Evolutionary conservation across 2,329 filamentous ascomycete species (phyloP).

Genomic region (Didymella exigua): DNA sequence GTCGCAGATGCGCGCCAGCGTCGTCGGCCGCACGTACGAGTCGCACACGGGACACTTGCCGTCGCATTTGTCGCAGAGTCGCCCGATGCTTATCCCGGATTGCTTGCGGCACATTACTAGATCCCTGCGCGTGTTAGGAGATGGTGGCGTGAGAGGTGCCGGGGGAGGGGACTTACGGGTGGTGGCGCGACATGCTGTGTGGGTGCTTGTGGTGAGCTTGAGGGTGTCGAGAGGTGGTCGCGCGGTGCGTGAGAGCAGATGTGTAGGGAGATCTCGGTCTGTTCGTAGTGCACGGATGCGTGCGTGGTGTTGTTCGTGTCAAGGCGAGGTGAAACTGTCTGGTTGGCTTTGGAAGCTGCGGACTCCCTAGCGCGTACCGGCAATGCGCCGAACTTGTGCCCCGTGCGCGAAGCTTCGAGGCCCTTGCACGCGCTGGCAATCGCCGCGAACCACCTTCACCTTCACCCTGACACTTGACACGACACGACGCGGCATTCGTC

Average conservation of each 20-base stretch:
- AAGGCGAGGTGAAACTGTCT: background rate
- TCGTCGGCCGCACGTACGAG: conserved; percentile 96
- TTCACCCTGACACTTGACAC: too few relatives aligned
- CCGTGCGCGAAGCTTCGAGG: conserved; percentile 31
- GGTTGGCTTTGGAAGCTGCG: conserved; percentile 15
- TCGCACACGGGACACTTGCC: conserved; percentile 99
- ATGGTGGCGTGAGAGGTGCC: background rate
- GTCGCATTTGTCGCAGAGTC: conserved; percentile 99
- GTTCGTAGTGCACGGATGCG: too few relatives aligned
- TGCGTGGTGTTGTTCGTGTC: background rate
- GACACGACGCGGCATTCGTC: background rate
- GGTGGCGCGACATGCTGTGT: conserved; percentile 82
- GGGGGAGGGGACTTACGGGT: conserved; percentile 68
- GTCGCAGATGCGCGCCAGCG: conserved; percentile 97
- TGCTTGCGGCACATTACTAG: conserved; percentile 99
- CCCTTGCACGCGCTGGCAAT: conserved; percentile 1
- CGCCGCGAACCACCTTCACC: background rate
- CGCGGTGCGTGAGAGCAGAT: background rate
- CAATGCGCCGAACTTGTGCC: conserved; percentile 21
- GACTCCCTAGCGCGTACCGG: conserved; percentile 20
- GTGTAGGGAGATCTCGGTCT: too few relatives aligned
- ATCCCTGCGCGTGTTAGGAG: conserved; percentile 64
- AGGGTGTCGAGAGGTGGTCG: background rate
- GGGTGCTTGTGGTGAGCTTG: too few relatives aligned
- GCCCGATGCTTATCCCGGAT: conserved; percentile 94